phyloP scores from a whole-genome alignment of 108 stramenopile species.

The Pseudonitzschia multistriata region DNA sequence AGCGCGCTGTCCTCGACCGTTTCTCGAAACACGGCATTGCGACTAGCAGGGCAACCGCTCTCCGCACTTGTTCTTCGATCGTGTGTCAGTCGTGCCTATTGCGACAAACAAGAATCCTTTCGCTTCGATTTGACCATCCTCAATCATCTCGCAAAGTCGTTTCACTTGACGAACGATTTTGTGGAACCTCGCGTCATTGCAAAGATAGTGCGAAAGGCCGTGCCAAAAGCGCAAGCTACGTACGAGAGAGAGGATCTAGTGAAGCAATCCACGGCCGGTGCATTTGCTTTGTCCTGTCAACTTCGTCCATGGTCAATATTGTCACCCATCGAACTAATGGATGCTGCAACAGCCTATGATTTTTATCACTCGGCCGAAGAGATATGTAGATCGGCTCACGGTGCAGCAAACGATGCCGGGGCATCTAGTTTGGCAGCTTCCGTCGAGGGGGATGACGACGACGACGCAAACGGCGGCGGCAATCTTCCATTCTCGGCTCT shows the following conservation, averaged over 20 bases:
- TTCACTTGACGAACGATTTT: conserved; percentile 10
- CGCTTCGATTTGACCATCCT: conserved; percentile 10
- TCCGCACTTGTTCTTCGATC: conserved; percentile 8
- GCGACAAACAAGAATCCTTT: background rate
- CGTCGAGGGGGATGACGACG: background rate
- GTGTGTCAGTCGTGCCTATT: conserved; percentile 15
- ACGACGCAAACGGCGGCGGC: background rate
- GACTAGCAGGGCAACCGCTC: background rate
- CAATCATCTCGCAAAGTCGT: conserved; percentile 45
- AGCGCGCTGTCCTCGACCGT: conserved; percentile 41
- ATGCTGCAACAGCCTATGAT: conserved; percentile 46
- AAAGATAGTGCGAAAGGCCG: background rate
- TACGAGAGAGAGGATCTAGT: conserved; percentile 5
- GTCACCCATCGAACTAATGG: conserved; percentile 38
- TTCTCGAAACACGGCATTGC: conserved; percentile 22
- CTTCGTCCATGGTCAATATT: conserved; percentile 52
- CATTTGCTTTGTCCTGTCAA: conserved; percentile 55
- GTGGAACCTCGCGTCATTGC: background rate
- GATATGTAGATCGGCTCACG: conserved; percentile 46
- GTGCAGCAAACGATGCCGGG: conserved; percentile 12
- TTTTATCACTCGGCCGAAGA: conserved; percentile 68
- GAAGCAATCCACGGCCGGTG: conserved; percentile 48
- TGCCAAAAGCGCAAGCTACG: background rate
- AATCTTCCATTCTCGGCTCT: background rate
- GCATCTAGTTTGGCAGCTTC: background rate